Evolutionary conservation across 352 stramenopile genomes (phyloP).

Genomic region (Pythium biforme): DNA sequence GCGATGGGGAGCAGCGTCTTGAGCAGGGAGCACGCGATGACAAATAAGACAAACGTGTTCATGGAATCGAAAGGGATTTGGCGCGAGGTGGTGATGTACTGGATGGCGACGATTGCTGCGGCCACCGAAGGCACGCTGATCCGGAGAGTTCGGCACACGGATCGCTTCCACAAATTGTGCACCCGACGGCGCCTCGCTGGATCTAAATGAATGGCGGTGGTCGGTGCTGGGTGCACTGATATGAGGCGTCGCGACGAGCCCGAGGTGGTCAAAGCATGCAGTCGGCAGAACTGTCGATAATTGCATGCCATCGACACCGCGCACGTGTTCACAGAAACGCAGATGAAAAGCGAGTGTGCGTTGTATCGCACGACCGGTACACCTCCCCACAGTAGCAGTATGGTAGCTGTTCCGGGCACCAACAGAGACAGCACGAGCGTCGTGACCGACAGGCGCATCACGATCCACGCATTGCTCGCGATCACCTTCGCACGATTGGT

Average conservation of each 20-base stretch:
- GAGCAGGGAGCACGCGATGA: neutral
- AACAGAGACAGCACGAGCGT: neutral
- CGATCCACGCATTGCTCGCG: neutral
- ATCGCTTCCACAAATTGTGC: neutral
- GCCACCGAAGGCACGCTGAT: too few species aligned
- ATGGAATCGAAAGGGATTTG: neutral
- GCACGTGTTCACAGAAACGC: neutral
- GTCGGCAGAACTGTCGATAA: neutral
- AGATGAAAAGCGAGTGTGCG: slow-evolving; percentile 9
- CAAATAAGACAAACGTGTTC: neutral
- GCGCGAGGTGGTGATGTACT: slow-evolving; percentile 6
- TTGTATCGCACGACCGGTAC: slow-evolving; percentile 7
- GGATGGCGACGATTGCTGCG: slow-evolving; percentile 2
- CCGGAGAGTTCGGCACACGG: neutral
- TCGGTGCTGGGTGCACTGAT: too few species aligned
- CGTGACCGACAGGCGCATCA: neutral
- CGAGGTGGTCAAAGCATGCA: too few species aligned
- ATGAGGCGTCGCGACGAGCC: too few species aligned
- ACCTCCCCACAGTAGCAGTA: neutral
- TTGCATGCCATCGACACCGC: neutral
- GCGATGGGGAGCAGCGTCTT: slow-evolving; percentile 2
- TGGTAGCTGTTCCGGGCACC: neutral
- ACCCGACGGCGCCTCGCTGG: too few species aligned
- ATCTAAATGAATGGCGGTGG: neutral
- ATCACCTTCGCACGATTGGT: neutral